Evolutionary conservation across 2,329 filamentous ascomycete species (phyloP), one percentile per base, ranked within the genome.

Genomic region (Beauveria australis): DNA sequence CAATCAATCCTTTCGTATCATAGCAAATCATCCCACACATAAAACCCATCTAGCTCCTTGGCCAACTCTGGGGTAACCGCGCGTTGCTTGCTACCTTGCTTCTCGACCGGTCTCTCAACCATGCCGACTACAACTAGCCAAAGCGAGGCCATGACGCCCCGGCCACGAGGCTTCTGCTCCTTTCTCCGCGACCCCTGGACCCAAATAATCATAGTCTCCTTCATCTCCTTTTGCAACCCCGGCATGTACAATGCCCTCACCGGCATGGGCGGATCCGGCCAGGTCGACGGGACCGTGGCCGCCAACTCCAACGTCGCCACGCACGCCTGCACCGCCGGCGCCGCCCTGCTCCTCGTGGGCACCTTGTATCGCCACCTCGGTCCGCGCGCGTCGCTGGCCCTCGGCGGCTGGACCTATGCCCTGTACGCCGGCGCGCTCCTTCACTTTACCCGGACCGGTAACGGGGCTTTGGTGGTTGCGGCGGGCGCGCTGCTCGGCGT

Each of bases 231-330:
- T 28, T 53, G 48, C 48, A 52, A 52, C 40, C 53, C 53, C 1
- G 53, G 53, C 37, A 55, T 55, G 37, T 55, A 55, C 53, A 55
- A 55, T 44, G 53, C 53, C 3, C 41, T 55, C 14, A 55, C 37
- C 3, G 55, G 55, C 28, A 18, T 59, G 26, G 55, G 55, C 9
- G 55, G 55, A n/a, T 47, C 44, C 12, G 55, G 55, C 8, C 33
- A 59, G 47, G 46, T 51, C 19, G 33, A 59, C 46, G 30, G 37
- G 4, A 55, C 53, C 16, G 37, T 43, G 7, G 33, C 33, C 16
- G 51, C 51, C 22, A 43, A 53, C 33, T n/a, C 54, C 28, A 47
- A 58, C 12, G 33, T 59, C 7, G 55, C 55, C 30, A 37, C 30
- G 14, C 30, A 49, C 16, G 37, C 48, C 28, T 26, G 33, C 14